Base-by-base conservation (phyloP, 2,329 filamentous ascomycete species). In the Trichophyton benhamiae region DNA sequence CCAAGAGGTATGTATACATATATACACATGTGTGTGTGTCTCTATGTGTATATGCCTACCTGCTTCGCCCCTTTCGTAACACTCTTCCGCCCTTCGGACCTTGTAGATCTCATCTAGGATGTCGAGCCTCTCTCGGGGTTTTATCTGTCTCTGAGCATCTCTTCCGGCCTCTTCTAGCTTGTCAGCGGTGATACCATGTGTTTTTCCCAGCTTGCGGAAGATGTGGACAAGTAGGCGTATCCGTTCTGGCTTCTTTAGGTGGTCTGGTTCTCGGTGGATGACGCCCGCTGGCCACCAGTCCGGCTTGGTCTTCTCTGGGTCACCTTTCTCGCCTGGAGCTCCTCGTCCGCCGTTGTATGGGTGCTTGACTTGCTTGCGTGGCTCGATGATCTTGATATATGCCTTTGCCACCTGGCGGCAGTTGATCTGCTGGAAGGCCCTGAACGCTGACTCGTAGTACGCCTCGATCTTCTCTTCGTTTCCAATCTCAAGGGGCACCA, bases 251-350 rank as follows among this genome's bases (percentile, higher is more conserved):
- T 77, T 78, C 58, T 72, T 70, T 20, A 79, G 66, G 66, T 80
- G 78, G 60, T 79, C 77, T 2, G 78, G 78, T 66, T 80, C 78
- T 66, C 72, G 76, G 68, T 80, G 78, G 46, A 73, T 73, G 46
- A 78, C 75, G n/a, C 41, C 41, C 1, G 41, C 6, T n/a, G 41
- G 41, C 41, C 41, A 44, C 41, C 41, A 44, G n/a, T 62, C 72
- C 72, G 41, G 69, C 63, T 75, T 77, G 11, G 76, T 79, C 63
- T 71, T 72, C 61, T 77, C 74, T 3, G 75, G 72, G 62, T 79
- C 75, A 0, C 72, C 71, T 3, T 69, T 72, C 36, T 74, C 69
- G 42, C 72, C 74, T 0, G 72, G 71, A 1, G 72, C 69, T 27
- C 72, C 71, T 63, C 70, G 71, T n/a, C 75, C 73, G 9, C 77